Conservation (phyloP, 2,329 filamentous ascomycete genomes). For the Penicillium sp. region DNA sequence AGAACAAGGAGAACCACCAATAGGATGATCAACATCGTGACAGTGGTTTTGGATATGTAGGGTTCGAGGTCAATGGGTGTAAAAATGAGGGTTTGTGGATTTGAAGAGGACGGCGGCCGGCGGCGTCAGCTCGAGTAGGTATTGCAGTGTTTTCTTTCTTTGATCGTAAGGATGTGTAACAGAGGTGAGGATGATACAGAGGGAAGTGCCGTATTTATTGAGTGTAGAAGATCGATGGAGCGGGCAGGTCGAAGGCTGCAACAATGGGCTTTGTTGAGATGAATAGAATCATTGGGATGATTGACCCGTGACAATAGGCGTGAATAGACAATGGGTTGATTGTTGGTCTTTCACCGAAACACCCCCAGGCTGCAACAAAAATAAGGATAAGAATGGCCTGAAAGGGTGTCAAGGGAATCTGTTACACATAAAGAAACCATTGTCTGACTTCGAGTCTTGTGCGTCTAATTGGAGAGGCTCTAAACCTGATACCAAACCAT, state of each 20-base stretch:
- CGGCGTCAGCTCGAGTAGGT: constrained; percentile 4
- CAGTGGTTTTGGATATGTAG: neutral
- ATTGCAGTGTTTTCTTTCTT: neutral
- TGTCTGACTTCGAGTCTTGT: neutral
- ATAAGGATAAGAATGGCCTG: constrained; percentile 4
- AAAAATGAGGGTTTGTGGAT: neutral
- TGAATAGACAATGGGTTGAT: constrained; percentile 4
- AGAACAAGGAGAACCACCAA: constrained; percentile 25
- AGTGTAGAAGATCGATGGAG: neutral
- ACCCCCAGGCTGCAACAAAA: neutral
- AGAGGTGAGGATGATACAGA: neutral
- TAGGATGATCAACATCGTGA: constrained; percentile 5
- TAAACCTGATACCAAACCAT: constrained; percentile 5
- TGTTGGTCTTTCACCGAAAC: neutral
- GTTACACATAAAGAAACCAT: constrained; percentile 18
- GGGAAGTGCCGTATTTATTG: constrained; percentile 1
- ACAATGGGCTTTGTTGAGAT: constrained; percentile 7
- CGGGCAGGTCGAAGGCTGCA: neutral
- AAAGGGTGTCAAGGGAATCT: constrained; percentile 3
- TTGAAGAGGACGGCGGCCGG: constrained; percentile 9
- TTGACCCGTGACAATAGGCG: neutral
- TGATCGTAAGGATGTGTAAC: neutral
- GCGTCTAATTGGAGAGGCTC: constrained; percentile 15
- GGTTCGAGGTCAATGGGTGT: constrained; percentile 1
- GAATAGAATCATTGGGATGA: neutral